A percentile compares a stretch with the other conserved stretches of the same genome.
These are phyloP conservation scores for Epichloe hybrida DNA, from an alignment of 2,329 filamentous ascomycete genomes.

Conservation along the genomic window DNA sequence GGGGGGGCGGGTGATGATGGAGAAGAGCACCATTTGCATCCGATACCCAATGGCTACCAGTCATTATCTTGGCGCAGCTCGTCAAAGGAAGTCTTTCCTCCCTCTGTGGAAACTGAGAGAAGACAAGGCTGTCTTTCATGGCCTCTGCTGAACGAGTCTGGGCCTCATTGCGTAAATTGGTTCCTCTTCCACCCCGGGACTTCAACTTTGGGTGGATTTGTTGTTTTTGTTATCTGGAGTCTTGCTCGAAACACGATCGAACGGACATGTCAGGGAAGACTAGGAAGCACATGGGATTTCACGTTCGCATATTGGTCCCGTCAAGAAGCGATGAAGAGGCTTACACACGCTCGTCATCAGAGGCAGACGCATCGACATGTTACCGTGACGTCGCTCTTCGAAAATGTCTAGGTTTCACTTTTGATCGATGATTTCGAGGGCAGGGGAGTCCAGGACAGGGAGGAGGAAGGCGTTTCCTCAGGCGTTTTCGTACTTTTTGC, in stretches of 20 bases:
- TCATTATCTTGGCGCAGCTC: background rate
- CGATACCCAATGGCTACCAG: slow-evolving; percentile 2
- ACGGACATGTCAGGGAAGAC: too few species aligned
- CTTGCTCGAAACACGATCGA: too few species aligned
- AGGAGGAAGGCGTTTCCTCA: background rate
- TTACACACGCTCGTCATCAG: too few species aligned
- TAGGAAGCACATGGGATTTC: too few species aligned
- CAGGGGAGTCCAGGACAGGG: background rate
- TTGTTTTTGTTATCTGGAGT: background rate
- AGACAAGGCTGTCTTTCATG: background rate
- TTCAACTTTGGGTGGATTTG: background rate
- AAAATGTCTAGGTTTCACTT: background rate
- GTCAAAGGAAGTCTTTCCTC: background rate
- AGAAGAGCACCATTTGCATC: background rate
- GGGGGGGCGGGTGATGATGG: background rate
- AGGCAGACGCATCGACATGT: background rate
- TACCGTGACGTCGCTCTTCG: background rate
- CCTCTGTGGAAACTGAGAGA: background rate
- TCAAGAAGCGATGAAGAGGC: too few species aligned
- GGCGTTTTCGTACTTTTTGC: background rate
- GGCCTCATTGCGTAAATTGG: background rate
- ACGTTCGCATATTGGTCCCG: too few species aligned
- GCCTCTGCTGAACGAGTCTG: background rate
- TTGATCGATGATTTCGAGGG: background rate
- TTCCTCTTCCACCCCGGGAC: background rate